phyloP scores from a whole-genome alignment of 2,329 filamentous ascomycete species.

The Neofusicoccum laricinum region DNA sequence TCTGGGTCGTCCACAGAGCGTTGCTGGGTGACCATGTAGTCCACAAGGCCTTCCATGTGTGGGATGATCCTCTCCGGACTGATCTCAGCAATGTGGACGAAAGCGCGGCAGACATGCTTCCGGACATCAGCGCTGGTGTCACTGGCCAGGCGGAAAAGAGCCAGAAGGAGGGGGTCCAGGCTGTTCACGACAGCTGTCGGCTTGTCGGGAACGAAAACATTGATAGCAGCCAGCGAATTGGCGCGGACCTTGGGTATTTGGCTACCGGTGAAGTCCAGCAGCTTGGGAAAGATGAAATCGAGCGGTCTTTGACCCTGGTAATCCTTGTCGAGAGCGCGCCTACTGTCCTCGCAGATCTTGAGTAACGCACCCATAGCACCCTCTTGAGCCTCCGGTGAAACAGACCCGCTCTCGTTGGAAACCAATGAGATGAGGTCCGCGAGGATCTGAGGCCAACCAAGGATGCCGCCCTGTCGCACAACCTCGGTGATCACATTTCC shows the following conservation, averaged over 20 bases:
- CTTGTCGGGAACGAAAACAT: slow-evolving; percentile 84
- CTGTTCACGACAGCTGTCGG: slow-evolving; percentile 77
- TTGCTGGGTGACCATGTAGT: slow-evolving; percentile 91
- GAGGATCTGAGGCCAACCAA: slow-evolving; percentile 88
- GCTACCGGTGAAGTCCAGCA: slow-evolving; percentile 82
- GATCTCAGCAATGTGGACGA: slow-evolving; percentile 88
- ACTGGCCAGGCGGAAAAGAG: slow-evolving; percentile 75
- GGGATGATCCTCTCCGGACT: slow-evolving; percentile 87
- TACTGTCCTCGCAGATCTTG: slow-evolving; percentile 97
- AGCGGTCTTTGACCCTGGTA: slow-evolving; percentile 86
- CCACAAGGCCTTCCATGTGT: slow-evolving; percentile 81
- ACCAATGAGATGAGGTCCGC: slow-evolving; percentile 78
- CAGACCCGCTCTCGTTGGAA: slow-evolving; percentile 66
- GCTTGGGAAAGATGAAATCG: slow-evolving; percentile 82
- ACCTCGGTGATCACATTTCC: slow-evolving; percentile 94
- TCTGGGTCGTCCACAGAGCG: slow-evolving; percentile 78
- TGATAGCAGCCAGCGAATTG: slow-evolving; percentile 78
- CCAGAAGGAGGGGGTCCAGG: slow-evolving; percentile 76
- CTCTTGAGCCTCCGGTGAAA: slow-evolving; percentile 74
- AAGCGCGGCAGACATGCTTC: slow-evolving; percentile 87
- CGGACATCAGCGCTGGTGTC: slow-evolving; percentile 80
- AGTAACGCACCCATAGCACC: slow-evolving; percentile 88
- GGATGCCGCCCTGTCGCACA: slow-evolving; percentile 76
- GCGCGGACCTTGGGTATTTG: slow-evolving; percentile 73
- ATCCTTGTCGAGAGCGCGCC: slow-evolving; percentile 78